Evolutionary conservation across 192 early-diverging fungal genomes (phyloP).

Genomic region (Coemansia biformis): DNA sequence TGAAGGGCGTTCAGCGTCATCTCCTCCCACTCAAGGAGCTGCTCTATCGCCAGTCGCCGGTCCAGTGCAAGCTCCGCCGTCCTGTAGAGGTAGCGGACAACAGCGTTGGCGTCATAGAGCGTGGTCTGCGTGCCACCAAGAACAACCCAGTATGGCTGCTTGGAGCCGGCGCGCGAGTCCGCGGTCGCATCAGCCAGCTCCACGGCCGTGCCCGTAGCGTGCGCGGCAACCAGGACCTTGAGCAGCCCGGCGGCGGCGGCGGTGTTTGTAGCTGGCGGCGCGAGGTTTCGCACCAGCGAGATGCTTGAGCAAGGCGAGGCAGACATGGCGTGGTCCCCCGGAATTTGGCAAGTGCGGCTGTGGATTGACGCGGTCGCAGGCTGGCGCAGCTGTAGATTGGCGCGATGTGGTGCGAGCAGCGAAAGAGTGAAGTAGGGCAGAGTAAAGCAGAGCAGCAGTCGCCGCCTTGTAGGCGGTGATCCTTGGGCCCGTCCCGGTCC

Average conservation of each 20-base stretch:
- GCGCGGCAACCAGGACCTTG: constrained; percentile 41
- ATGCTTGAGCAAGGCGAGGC: constrained; percentile 10
- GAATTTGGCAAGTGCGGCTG: too few relatives aligned
- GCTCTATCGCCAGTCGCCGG: constrained; percentile 32
- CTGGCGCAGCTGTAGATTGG: too few relatives aligned
- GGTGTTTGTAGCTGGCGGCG: constrained; percentile 37
- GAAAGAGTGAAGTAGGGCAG: too few relatives aligned
- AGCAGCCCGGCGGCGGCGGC: constrained; percentile 45
- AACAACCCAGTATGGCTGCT: constrained; percentile 32
- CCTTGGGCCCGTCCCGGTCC: too few relatives aligned
- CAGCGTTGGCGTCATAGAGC: constrained; percentile 48
- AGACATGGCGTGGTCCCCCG: too few relatives aligned
- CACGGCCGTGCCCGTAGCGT: constrained; percentile 25
- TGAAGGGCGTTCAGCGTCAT: constrained; percentile 27
- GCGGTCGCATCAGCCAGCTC: constrained; percentile 9
- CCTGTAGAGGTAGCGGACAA: constrained; percentile 39
- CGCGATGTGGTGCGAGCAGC: too few relatives aligned
- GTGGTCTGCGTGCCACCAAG: constrained; percentile 16
- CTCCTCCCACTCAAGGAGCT: constrained; percentile 49
- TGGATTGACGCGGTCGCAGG: too few relatives aligned
- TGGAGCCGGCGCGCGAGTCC: constrained; percentile 10
- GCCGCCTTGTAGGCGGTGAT: too few relatives aligned
- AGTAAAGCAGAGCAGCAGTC: too few relatives aligned
- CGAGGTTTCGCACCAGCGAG: constrained; percentile 26
- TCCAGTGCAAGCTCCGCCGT: constrained; percentile 15